Evolutionary conservation across 495 filamentous ascomycete genomes (phyloP).

Genomic region (Penicillium chermesinum): DNA sequence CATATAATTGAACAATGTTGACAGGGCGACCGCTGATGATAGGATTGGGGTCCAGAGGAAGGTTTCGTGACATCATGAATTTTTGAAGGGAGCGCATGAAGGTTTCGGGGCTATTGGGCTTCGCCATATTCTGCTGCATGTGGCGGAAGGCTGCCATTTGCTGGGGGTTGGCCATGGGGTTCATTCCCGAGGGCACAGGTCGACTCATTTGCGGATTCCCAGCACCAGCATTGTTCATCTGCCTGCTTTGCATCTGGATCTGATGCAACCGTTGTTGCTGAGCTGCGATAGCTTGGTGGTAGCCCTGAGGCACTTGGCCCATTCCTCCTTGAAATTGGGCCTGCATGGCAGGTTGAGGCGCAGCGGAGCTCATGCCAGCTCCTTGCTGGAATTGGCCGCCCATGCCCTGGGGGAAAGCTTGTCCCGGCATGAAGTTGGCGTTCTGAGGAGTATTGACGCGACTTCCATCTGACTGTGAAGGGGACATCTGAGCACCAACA

Average conservation of each 20-base stretch:
- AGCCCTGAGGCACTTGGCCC: conserved; percentile 41
- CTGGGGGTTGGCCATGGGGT: conserved; percentile 41
- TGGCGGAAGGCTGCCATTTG: conserved; percentile 46
- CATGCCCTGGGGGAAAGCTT: conserved; percentile 54
- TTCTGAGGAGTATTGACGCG: conserved; percentile 73
- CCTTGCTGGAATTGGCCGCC: conserved; percentile 50
- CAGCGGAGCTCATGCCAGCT: conserved; percentile 32
- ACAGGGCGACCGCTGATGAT: conserved; percentile 64
- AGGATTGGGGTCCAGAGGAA: conserved; percentile 66
- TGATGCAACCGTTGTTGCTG: conserved; percentile 50
- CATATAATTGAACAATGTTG: conserved; percentile 69
- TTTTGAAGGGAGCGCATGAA: conserved; percentile 68
- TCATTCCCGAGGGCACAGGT: conserved; percentile 36
- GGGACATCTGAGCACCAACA: conserved; percentile 68
- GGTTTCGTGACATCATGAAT: conserved; percentile 66
- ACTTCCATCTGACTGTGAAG: conserved; percentile 68
- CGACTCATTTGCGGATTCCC: conserved; percentile 41
- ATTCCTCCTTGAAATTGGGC: conserved; percentile 21
- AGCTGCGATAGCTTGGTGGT: conserved; percentile 45
- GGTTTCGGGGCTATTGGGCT: conserved; percentile 54
- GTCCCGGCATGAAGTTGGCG: conserved; percentile 53
- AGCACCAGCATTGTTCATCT: conserved; percentile 48
- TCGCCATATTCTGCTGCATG: conserved; percentile 62
- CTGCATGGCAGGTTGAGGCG: conserved; percentile 34
- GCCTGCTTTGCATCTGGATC: conserved; percentile 57